Evolutionary conservation across 2,329 filamentous ascomycete species (phyloP).

Genomic region (Penicillium sp.): DNA sequence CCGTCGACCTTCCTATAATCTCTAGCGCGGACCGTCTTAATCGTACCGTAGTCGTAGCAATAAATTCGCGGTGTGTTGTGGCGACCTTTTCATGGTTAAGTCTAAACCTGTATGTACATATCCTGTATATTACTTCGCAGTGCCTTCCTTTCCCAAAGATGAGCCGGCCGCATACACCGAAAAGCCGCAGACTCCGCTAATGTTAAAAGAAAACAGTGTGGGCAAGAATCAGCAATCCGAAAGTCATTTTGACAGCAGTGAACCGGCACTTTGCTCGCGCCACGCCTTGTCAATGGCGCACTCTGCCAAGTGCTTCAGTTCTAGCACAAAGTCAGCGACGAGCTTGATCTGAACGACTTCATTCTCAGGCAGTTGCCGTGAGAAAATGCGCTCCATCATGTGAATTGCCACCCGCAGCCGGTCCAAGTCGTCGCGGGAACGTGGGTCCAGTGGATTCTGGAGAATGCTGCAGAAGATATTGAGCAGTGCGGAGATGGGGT

Average conservation of each 20-base stretch:
- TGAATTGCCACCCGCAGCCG: conserved; percentile 46
- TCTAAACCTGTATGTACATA: too few species aligned
- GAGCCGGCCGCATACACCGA: too few species aligned
- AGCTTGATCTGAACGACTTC: conserved; percentile 44
- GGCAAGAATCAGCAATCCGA: not conserved
- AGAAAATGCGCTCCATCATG: conserved; percentile 43
- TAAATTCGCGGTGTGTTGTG: too few species aligned
- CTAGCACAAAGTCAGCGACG: conserved; percentile 46
- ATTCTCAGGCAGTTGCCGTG: conserved; percentile 29
- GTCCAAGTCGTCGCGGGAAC: conserved; percentile 48
- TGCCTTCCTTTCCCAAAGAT: too few species aligned
- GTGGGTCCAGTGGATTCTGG: conserved; percentile 45
- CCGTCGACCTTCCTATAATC: too few species aligned
- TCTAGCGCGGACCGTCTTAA: too few species aligned
- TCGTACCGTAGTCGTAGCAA: too few species aligned
- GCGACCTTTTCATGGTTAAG: too few species aligned
- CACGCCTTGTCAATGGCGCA: conserved; percentile 46
- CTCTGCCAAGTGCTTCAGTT: conserved; percentile 45
- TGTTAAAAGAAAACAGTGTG: too few species aligned
- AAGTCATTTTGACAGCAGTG: not conserved
- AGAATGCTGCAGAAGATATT: conserved; percentile 57
- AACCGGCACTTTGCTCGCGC: conserved; percentile 25
- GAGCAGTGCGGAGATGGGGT: conserved; percentile 55
- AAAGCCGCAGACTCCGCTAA: too few species aligned
- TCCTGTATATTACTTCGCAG: too few species aligned